Evolutionary conservation across 352 stramenopile species (phyloP).

Genomic region (Pythium diclinum): DNA sequence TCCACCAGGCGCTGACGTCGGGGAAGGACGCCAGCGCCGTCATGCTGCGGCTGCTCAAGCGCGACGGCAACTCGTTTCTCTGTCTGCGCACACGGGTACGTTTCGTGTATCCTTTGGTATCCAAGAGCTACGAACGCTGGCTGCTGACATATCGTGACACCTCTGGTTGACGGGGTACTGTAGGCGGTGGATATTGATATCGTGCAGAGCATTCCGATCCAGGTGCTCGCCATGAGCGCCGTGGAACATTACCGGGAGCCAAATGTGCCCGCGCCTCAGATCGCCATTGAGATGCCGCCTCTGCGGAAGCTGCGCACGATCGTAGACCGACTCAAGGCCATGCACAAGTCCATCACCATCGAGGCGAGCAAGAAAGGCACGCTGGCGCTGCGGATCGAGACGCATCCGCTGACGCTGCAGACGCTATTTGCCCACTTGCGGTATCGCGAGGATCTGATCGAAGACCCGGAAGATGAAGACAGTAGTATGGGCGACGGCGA

Average conservation of each 20-base stretch:
- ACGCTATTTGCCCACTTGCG: constrained; percentile 74
- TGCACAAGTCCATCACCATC: constrained; percentile 75
- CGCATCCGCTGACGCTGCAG: constrained; percentile 62
- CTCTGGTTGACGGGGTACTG: background rate
- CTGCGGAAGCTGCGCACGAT: constrained; percentile 60
- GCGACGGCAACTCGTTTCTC: constrained; percentile 68
- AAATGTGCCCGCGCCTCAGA: constrained; percentile 69
- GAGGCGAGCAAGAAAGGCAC: constrained; percentile 70
- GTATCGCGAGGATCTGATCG: constrained; percentile 71
- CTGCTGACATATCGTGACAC: background rate
- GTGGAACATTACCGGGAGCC: constrained; percentile 74
- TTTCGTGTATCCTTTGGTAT: constrained; percentile 25
- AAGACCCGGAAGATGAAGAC: constrained; percentile 38
- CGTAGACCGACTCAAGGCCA: constrained; percentile 65
- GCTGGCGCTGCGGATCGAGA: constrained; percentile 70
- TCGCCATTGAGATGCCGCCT: constrained; percentile 81
- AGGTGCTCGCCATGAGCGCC: constrained; percentile 70
- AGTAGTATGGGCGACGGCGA: constrained; percentile 16
- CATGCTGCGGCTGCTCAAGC: constrained; percentile 82
- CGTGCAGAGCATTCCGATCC: constrained; percentile 80
- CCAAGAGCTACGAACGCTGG: background rate
- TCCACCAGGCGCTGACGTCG: constrained; percentile 71
- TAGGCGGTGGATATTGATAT: constrained; percentile 84
- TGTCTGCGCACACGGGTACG: constrained; percentile 57
- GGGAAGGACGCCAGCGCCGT: constrained; percentile 74